Evolutionary conservation across 768 basidiomycete species (phyloP).

Genomic region (Leccinum fibrillosum): DNA sequence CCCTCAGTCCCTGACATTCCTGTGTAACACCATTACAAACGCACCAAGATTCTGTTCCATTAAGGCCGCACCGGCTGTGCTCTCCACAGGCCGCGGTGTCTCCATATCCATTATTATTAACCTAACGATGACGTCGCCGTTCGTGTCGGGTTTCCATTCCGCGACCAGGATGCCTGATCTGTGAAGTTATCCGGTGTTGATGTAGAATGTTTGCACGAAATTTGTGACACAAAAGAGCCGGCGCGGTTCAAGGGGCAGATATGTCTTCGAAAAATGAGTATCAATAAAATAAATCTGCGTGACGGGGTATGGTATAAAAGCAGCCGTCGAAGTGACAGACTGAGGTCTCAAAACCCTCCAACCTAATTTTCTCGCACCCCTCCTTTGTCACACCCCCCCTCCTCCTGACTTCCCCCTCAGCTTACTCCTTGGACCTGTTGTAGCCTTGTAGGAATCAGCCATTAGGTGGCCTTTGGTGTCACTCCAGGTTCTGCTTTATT

Average conservation of each 20-base stretch:
- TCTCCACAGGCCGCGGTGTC: slow-evolving; percentile 5
- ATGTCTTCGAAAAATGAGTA: slow-evolving; percentile 8
- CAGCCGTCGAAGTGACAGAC: slow-evolving; percentile 1
- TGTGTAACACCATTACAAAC: slow-evolving; percentile 12
- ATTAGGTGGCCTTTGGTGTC: slow-evolving; percentile 28
- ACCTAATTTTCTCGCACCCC: slow-evolving; percentile 16
- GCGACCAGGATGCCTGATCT: slow-evolving; percentile 22
- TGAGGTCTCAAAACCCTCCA: not conserved
- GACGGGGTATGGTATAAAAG: slow-evolving; percentile 17
- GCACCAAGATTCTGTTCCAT: not conserved
- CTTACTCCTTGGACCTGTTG: slow-evolving; percentile 1
- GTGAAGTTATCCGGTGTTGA: slow-evolving; percentile 19
- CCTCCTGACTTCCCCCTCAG: not conserved
- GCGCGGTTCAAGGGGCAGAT: slow-evolving; percentile 4
- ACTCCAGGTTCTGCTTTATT: slow-evolving; percentile 30
- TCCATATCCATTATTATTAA: slow-evolving; percentile 11
- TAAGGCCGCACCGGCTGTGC: slow-evolving; percentile 28
- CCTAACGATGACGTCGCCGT: slow-evolving; percentile 21
- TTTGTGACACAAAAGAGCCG: slow-evolving; percentile 20
- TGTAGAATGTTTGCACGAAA: slow-evolving; percentile 5
- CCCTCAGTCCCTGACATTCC: slow-evolving; percentile 22
- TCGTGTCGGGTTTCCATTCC: slow-evolving; percentile 23
- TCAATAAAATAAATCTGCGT: slow-evolving; percentile 7
- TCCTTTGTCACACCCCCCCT: not conserved
- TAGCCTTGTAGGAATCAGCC: slow-evolving; percentile 8